These are phyloP conservation scores for Candida mattraensis DNA, from an alignment of 805 yeast species.

Conservation along the genomic window DNA sequence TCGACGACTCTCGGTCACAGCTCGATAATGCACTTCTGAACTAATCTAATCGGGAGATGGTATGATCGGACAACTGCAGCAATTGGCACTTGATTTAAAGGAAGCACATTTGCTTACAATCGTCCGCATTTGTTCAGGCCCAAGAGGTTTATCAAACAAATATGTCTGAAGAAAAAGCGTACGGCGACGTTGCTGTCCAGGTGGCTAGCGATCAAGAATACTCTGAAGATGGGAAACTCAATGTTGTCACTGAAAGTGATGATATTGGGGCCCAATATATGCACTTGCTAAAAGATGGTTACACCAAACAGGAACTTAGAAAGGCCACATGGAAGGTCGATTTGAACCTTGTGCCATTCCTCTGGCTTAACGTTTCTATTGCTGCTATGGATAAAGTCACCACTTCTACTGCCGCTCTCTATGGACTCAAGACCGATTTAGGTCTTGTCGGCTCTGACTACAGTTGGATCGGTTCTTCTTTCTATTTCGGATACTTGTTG, in stretches of 20 bases:
- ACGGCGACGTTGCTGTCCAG: conserved; percentile 2
- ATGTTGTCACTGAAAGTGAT: conserved; percentile 6
- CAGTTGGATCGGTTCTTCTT: conserved; percentile 35
- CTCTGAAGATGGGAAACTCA: conserved; percentile 5
- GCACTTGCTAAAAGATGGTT: conserved; percentile 20
- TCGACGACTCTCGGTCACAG: too few species aligned
- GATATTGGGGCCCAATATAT: conserved; percentile 23
- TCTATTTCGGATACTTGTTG: conserved; percentile 37
- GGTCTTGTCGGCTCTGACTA: conserved; percentile 36
- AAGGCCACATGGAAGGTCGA: conserved; percentile 46
- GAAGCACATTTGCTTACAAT: too few species aligned
- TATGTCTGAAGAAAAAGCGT: conserved; percentile 1
- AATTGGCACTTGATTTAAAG: too few species aligned
- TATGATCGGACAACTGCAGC: too few species aligned
- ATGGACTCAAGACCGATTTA: conserved; percentile 40
- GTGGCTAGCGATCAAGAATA: background rate
- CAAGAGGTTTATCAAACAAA: conserved; percentile 2
- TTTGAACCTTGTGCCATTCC: conserved; percentile 47
- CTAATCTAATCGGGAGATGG: too few species aligned
- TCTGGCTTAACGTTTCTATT: conserved; percentile 47
- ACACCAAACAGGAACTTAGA: conserved; percentile 21
- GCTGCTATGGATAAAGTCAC: conserved; percentile 61
- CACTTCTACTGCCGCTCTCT: conserved; percentile 39
- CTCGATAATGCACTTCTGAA: too few species aligned
- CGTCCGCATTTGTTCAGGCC: background rate